A percentile compares a stretch with the other conserved stretches of the same genome.
Evolutionary conservation across 768 basidiomycete species (phyloP).

Genomic region (Tulasnella sp.): DNA sequence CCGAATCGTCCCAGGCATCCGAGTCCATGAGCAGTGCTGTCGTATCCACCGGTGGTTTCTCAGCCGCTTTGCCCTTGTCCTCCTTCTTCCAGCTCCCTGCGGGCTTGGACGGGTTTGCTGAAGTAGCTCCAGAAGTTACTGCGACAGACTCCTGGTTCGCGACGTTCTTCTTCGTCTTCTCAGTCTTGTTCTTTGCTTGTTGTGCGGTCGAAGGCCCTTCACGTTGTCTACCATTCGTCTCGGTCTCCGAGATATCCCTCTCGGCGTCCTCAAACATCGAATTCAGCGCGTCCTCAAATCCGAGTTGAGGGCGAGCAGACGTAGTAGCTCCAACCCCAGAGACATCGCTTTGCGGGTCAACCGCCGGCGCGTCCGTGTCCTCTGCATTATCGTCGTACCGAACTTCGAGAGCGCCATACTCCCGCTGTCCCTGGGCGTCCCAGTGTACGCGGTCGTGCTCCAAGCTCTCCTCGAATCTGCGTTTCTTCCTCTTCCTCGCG

Average conservation of each 20-base stretch:
- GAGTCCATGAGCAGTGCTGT: slow-evolving; percentile 39
- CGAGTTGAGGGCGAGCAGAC: neutral
- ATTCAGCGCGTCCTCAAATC: neutral
- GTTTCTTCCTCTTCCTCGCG: slow-evolving; percentile 4
- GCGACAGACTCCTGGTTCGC: neutral
- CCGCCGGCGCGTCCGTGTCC: neutral
- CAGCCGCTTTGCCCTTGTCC: neutral
- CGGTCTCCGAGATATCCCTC: neutral
- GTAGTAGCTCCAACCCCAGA: neutral
- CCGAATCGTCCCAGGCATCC: slow-evolving; percentile 83
- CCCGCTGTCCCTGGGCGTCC: slow-evolving; percentile 7
- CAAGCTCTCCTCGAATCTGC: slow-evolving; percentile 9
- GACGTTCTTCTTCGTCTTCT: neutral
- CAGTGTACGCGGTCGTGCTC: slow-evolving; percentile 9
- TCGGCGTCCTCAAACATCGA: neutral
- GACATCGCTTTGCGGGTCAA: neutral
- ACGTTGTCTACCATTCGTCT: neutral
- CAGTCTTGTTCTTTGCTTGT: neutral
- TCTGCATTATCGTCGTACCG: neutral
- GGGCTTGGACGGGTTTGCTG: neutral
- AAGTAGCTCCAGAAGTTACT: neutral
- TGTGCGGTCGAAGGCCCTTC: neutral
- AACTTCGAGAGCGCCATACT: neutral
- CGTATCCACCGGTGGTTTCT: slow-evolving; percentile 32
- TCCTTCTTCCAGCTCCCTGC: neutral